Conservation (phyloP, 1,284 basidiomycete genomes). For the Ganoderma leucocontextum region DNA sequence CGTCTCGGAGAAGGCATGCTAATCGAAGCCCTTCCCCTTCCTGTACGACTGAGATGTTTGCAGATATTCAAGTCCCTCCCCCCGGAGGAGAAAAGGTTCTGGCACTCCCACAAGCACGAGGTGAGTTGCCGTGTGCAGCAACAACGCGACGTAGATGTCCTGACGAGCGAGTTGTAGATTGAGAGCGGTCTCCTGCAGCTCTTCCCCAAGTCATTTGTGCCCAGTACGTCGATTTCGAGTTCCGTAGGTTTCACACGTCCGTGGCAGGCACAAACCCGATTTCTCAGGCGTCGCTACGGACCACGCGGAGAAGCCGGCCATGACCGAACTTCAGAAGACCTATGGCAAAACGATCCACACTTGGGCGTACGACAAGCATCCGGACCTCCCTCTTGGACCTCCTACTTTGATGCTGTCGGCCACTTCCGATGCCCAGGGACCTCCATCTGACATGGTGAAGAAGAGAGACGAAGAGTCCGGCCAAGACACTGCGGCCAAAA, state of each 20-base stretch:
- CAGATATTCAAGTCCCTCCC: conserved; percentile 51
- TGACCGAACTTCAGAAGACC: conserved; percentile 57
- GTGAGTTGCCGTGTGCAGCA: conserved; percentile 13
- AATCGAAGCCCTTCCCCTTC: background rate
- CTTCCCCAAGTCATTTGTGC: conserved; percentile 49
- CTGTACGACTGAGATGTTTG: background rate
- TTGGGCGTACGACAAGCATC: conserved; percentile 52
- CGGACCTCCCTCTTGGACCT: conserved; percentile 57
- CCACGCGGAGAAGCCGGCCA: conserved; percentile 52
- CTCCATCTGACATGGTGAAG: conserved; percentile 44
- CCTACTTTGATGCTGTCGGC: conserved; percentile 58
- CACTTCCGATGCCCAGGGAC: conserved; percentile 47
- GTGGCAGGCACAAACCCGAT: background rate
- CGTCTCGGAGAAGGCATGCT: conserved; percentile 48
- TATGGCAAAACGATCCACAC: conserved; percentile 64
- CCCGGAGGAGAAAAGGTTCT: conserved; percentile 56
- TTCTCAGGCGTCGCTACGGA: conserved; percentile 45
- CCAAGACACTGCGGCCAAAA: conserved; percentile 48
- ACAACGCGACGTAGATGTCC: too few species aligned
- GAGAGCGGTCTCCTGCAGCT: conserved; percentile 59
- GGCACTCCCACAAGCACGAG: conserved; percentile 54
- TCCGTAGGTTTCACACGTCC: background rate
- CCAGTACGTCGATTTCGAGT: conserved; percentile 40
- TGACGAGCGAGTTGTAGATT: conserved; percentile 38
- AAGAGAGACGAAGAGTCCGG: conserved; percentile 47